These are phyloP conservation scores for Sodiomyces alkalinus DNA, from an alignment of 2,329 filamentous ascomycete genomes.

Conservation along the genomic window DNA sequence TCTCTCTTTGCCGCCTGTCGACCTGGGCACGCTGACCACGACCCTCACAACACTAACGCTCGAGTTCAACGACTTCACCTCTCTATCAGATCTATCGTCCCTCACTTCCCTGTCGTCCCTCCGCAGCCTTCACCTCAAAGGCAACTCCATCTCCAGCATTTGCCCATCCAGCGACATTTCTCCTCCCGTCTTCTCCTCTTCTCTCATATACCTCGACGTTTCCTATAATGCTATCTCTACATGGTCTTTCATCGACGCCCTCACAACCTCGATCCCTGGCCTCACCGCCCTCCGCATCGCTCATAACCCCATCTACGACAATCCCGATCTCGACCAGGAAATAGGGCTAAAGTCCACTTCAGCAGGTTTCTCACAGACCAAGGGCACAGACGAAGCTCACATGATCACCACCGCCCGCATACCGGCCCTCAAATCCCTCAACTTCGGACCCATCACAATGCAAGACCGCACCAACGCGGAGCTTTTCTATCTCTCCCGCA, in stretches of 20 bases:
- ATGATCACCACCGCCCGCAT: constrained; percentile 78
- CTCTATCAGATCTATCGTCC: constrained; percentile 38
- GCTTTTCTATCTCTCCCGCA: constrained; percentile 80
- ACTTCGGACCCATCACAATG: constrained; percentile 54
- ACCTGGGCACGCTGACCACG: constrained; percentile 24
- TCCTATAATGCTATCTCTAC: constrained; percentile 54
- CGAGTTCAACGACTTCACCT: constrained; percentile 55
- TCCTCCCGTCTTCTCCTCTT: constrained; percentile 33
- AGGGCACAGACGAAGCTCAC: constrained; percentile 63
- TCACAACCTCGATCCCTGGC: constrained; percentile 55
- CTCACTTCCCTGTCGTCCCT: constrained; percentile 36
- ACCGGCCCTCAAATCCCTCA: constrained; percentile 49
- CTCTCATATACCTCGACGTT: constrained; percentile 52
- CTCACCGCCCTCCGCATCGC: constrained; percentile 63
- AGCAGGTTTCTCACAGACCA: constrained; percentile 20
- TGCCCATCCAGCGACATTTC: constrained; percentile 13
- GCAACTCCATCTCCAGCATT: constrained; percentile 49
- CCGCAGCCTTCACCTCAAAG: constrained; percentile 55
- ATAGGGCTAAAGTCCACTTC: constrained; percentile 8
- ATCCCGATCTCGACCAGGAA: constrained; percentile 22
- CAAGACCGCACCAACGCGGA: constrained; percentile 78
- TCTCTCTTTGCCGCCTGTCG: constrained; percentile 27
- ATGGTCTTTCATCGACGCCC: constrained; percentile 60
- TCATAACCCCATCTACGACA: constrained; percentile 70
- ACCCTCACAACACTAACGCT: constrained; percentile 50